phyloP scores from a whole-genome alignment of 345 rosid species.

The rapeseed (Brassica napus) region Da-Ae NC_063443.1:15593001-15593500 shows the following conservation, averaged over 20 bases:
- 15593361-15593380: conserved; percentile 68
- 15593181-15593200: conserved; percentile 48
- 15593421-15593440: not conserved
- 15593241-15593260: conserved; percentile 66
- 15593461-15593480: conserved; percentile 8
- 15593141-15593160: conserved; percentile 89
- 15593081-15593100: conserved; percentile 59
- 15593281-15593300: conserved; percentile 69
- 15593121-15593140: conserved; percentile 69
- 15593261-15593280: conserved; percentile 87
- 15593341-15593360: conserved; percentile 86
- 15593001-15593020: conserved; percentile 63
- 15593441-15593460: conserved; percentile 23
- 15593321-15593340: conserved; percentile 80
- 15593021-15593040: conserved; percentile 71
- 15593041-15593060: conserved; percentile 57
- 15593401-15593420: conserved; percentile 2
- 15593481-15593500: conserved; percentile 7
- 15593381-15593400: conserved; percentile 42
- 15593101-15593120: conserved; percentile 83
- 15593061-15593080: conserved; percentile 58
- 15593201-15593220: conserved; percentile 52
- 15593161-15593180: conserved; percentile 87
- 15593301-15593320: conserved; percentile 67
- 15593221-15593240: conserved; percentile 72